These are phyloP conservation scores for Plasmopara viticola DNA, from an alignment of 352 stramenopile genomes.

Conservation along the genomic window DNA sequence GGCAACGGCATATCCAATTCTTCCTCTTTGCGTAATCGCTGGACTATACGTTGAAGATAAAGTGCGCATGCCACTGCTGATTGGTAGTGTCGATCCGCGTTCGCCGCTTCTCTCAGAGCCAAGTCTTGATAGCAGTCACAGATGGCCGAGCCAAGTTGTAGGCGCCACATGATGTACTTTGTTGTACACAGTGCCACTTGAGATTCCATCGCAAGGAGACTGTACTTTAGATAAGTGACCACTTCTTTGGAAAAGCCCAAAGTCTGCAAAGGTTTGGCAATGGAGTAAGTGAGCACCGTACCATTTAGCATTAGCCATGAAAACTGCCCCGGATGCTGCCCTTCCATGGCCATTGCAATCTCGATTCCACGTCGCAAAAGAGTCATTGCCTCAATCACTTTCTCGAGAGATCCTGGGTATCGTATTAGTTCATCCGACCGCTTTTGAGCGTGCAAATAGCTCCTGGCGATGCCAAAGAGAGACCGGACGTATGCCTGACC, in stretches of 20 bases:
- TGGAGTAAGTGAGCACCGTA: constrained; percentile 47
- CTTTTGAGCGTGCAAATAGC: constrained; percentile 34
- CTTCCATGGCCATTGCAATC: constrained; percentile 31
- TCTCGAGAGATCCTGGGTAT: constrained; percentile 45
- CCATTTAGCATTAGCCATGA: constrained; percentile 68
- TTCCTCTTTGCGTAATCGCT: constrained; percentile 61
- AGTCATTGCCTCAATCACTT: constrained; percentile 29
- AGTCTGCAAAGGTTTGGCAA: constrained; percentile 35
- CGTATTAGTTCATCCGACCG: constrained; percentile 30
- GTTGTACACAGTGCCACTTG: constrained; percentile 48
- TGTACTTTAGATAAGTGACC: constrained; percentile 59
- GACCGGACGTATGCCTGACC: constrained; percentile 35
- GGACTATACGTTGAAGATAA: constrained; percentile 30
- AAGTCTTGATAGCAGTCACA: constrained; percentile 57
- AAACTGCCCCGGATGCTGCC: constrained; percentile 20
- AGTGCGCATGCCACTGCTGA: constrained; percentile 40
- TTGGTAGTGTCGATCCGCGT: constrained; percentile 20
- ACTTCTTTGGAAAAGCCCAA: constrained; percentile 52
- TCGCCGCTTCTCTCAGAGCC: constrained; percentile 24
- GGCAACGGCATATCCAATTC: constrained; percentile 65
- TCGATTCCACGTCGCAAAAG: constrained; percentile 44
- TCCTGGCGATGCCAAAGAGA: constrained; percentile 40
- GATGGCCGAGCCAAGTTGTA: constrained; percentile 46
- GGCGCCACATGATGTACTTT: constrained; percentile 59
- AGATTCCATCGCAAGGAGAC: constrained; percentile 47